phyloP scores from a whole-genome alignment of 2,329 filamentous ascomycete genomes.

The Chaetomium sp. region DNA sequence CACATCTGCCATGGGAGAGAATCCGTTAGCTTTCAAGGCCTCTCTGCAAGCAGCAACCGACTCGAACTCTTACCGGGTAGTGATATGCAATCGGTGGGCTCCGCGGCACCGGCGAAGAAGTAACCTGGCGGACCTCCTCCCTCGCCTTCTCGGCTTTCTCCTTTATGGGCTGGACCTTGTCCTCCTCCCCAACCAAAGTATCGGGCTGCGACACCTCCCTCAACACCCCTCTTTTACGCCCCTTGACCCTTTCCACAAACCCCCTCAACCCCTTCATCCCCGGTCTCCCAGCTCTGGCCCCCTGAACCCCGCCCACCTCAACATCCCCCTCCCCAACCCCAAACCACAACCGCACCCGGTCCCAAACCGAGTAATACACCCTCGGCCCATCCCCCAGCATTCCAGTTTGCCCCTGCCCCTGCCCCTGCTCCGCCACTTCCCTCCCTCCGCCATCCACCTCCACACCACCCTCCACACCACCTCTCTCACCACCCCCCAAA shows the following conservation, averaged over 20 bases:
- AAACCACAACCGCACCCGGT: too few species aligned
- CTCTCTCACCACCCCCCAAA: neutral
- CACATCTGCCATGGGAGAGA: neutral
- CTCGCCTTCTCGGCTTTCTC: neutral
- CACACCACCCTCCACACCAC: too few species aligned
- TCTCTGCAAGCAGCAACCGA: too few species aligned
- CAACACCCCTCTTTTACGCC: too few species aligned
- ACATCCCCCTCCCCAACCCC: neutral
- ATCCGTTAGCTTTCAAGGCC: neutral
- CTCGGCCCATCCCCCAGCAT: too few species aligned
- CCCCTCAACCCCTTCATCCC: neutral
- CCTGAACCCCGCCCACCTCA: too few species aligned
- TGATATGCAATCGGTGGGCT: slow-evolving; percentile 4
- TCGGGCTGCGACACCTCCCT: neutral
- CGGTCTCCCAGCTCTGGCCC: neutral
- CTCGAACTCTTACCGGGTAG: neutral
- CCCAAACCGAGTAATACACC: too few species aligned
- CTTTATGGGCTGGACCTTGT: neutral
- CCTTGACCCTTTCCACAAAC: neutral
- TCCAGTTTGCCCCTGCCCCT: too few species aligned
- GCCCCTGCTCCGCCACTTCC: too few species aligned
- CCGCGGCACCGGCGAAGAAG: neutral
- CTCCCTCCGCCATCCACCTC: too few species aligned
- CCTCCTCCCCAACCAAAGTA: neutral
- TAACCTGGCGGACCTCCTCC: neutral